These are phyloP conservation scores for Aspergillus sparsus DNA, from an alignment of 495 filamentous ascomycete species.

Conservation along the genomic window DNA sequence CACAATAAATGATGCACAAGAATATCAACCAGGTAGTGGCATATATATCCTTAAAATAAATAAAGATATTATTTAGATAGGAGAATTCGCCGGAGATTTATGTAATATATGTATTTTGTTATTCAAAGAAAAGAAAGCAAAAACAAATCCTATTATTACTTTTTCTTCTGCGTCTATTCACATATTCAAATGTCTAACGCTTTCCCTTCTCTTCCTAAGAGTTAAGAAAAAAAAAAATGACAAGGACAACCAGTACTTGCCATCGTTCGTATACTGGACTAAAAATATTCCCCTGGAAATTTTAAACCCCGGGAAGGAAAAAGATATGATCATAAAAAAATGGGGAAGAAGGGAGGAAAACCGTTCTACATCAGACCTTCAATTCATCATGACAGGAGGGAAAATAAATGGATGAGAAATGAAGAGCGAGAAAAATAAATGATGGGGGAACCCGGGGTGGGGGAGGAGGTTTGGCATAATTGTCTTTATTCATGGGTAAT, in stretches of 20 bases:
- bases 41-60: no score
- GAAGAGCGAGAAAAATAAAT: conserved; percentile 1
- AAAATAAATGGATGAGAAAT: neutral
- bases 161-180: conserved; percentile 4
- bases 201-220: neutral
- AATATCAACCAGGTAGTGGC: no score
- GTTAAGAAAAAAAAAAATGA: neutral
- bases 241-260: no score
- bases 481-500: conserved; percentile 29
- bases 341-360: conserved; percentile 11
- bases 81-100: no score
- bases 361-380: conserved; percentile 14
- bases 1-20: no score
- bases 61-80: no score
- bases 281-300: no score
- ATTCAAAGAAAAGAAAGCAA: neutral
- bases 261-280: no score
- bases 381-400: conserved; percentile 12
- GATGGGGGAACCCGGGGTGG: neutral
- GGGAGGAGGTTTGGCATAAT: conserved; percentile 16
- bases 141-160: conserved; percentile 3
- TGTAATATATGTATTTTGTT: neutral
- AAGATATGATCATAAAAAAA: conserved; percentile 10
- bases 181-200: conserved; percentile 1
- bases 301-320: neutral